A percentile compares a stretch with the other conserved stretches of the same genome.
Conservation (phyloP, 805 yeast genomes). For the Pichia ethanolica region DNA sequence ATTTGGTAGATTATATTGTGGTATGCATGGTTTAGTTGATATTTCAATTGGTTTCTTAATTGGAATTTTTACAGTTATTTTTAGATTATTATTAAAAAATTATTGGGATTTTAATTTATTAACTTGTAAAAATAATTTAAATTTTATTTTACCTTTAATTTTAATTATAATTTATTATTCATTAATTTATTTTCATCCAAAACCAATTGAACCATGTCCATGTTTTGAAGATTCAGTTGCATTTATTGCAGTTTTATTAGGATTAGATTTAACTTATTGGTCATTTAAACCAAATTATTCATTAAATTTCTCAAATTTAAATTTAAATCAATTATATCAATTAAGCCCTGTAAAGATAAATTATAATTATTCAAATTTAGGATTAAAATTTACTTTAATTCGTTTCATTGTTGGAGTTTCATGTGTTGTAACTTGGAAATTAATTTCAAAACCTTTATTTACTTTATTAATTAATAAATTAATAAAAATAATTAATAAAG, state of each 20-base stretch:
- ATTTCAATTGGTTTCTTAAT: constrained; percentile 55
- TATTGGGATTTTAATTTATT: constrained; percentile 39
- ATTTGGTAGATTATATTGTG: constrained; percentile 84
- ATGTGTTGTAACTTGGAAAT: constrained; percentile 66
- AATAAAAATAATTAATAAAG: no score
- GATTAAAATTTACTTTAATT: constrained; percentile 32
- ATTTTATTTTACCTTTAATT: constrained; percentile 27
- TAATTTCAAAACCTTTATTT: constrained; percentile 59
- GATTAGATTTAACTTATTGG: constrained; percentile 63
- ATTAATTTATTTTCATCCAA: constrained; percentile 62
- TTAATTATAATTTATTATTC: constrained; percentile 36
- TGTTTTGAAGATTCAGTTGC: constrained; percentile 95
- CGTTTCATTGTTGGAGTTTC: constrained; percentile 58
- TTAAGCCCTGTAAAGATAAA: neutral
- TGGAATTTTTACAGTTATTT: constrained; percentile 48
- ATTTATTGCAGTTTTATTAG: constrained; percentile 79
- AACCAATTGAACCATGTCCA: constrained; percentile 90
- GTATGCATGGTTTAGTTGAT: constrained; percentile 94
- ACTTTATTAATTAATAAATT: constrained; percentile 10
- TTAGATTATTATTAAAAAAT: constrained; percentile 34
- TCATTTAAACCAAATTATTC: constrained; percentile 18
- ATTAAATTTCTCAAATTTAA: neutral
- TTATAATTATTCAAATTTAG: constrained; percentile 25
- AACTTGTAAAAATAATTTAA: constrained; percentile 16
- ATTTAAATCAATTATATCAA: neutral